Base-by-base conservation (phyloP, 2,329 filamentous ascomycete species). In the Fusarium poae region DNA sequence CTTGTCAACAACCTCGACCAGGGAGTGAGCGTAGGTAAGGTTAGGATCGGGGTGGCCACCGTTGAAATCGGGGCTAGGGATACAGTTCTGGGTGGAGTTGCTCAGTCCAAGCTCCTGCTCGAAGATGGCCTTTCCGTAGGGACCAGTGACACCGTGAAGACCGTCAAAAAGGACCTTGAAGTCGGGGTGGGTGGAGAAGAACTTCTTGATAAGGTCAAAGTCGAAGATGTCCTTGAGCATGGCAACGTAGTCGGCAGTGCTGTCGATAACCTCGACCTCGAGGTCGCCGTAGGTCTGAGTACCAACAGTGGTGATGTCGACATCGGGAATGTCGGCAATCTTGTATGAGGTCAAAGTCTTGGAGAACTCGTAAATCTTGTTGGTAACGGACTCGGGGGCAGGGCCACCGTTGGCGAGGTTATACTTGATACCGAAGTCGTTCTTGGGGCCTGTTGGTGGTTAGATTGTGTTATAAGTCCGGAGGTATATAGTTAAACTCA, bases 361-460 rank as follows among this genome's bases (percentile, higher is more conserved):
- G 74, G 95, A 95, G 65, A 90, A 89, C 75, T 95, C 93, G 84
- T 88, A 98, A 80, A 99, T 98, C 85, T 97, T 97, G 89, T 99
- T 97, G 73, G 96, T 99, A 72, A 99, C 93, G 56, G 92, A 91
- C 82, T 99, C 96, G 62, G 96, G 96, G 58, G 96, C 96, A 43
- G 96, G 96, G 58, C 94, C 96, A 75, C 96, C 96, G 78, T 99
- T 98, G 80, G 93, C 86, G 62, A 99, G 86, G 86, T 99, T 99
- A 88, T 99, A 99, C 85, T 99, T 99, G 90, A 99, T 99, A 75
- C 96, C 96, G 76, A 99, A 99, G 82, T 99, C 96, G 79, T 96
- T 92, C 74, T 89, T 91, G 67, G 96, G 96, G 52, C 94, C 93
- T 97, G 74, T 43, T 5, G 15, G 30, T 56, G 60, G 57, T 52